These are phyloP conservation scores for Auxenochlorella protothecoides DNA, from an alignment of 139 green algal genomes.

Conservation along the genomic window DNA sequence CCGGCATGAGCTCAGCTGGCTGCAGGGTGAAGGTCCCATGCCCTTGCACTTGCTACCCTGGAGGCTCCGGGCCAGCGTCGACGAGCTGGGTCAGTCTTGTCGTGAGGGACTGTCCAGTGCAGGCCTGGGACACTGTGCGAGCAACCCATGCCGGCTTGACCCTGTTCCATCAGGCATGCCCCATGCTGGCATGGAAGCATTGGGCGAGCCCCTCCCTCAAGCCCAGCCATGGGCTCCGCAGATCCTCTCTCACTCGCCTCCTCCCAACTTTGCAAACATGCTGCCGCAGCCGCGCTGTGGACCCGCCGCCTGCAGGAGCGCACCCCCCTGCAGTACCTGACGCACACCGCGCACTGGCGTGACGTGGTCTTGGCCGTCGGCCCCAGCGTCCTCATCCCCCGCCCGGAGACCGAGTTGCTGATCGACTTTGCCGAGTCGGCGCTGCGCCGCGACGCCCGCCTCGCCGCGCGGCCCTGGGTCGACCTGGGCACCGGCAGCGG, in stretches of 20 bases:
- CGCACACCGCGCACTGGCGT: slow-evolving; percentile 66
- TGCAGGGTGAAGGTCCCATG: slow-evolving; percentile 14
- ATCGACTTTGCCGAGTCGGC: slow-evolving; percentile 52
- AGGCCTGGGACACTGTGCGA: neutral
- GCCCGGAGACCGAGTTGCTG: slow-evolving; percentile 85
- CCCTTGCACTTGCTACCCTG: slow-evolving; percentile 7
- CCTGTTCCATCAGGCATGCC: neutral
- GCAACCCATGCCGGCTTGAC: slow-evolving; percentile 1
- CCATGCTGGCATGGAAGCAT: too few relatives aligned
- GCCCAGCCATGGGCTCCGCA: neutral
- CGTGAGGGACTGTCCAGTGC: neutral
- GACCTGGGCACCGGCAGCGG: slow-evolving; percentile 89
- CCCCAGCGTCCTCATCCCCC: slow-evolving; percentile 79
- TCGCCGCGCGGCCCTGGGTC: slow-evolving; percentile 48
- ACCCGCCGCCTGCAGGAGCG: slow-evolving; percentile 40
- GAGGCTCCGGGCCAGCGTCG: slow-evolving; percentile 25
- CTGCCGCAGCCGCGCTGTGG: slow-evolving; percentile 11
- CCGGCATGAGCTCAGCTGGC: slow-evolving; percentile 20
- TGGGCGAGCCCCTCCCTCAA: neutral
- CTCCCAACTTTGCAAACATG: neutral
- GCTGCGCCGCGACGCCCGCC: slow-evolving; percentile 7
- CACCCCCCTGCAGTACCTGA: slow-evolving; percentile 85
- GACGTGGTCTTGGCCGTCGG: slow-evolving; percentile 45
- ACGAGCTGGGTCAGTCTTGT: slow-evolving; percentile 9
- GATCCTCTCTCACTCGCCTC: neutral